A percentile compares a stretch with the other conserved stretches of the same genome.
These are phyloP conservation scores for Trypanosomatidae sp. DNA, from an alignment of 208 protist species.

Conservation along the genomic window DNA sequence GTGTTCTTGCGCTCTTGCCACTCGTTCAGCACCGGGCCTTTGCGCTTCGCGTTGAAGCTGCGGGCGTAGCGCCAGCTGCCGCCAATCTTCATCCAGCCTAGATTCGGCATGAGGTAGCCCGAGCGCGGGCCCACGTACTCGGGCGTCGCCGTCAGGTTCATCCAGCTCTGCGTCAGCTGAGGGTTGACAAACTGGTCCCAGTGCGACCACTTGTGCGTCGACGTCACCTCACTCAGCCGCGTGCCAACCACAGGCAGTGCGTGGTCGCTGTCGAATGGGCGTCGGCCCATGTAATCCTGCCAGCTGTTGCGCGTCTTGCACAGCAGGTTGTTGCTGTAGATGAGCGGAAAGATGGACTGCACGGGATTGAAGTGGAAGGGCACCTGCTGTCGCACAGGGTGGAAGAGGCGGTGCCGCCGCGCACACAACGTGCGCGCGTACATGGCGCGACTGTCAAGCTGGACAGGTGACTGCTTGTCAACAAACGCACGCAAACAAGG, in stretches of 20 bases:
- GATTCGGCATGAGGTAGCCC: constrained; percentile 78
- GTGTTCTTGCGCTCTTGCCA: constrained; percentile 89
- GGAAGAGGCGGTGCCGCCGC: constrained; percentile 76
- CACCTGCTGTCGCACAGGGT: constrained; percentile 41
- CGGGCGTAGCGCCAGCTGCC: constrained; percentile 81
- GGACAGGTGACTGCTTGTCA: too few relatives aligned
- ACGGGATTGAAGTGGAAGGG: constrained; percentile 66
- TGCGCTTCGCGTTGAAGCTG: constrained; percentile 69
- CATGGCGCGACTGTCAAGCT: too few relatives aligned
- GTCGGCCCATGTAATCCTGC: constrained; percentile 64
- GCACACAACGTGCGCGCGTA: too few relatives aligned
- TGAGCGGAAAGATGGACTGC: constrained; percentile 81
- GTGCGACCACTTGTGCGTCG: constrained; percentile 69
- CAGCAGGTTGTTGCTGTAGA: constrained; percentile 78
- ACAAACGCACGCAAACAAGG: too few relatives aligned
- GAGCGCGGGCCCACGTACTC: constrained; percentile 79
- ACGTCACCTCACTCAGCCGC: constrained; percentile 56
- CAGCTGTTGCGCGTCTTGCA: constrained; percentile 71
- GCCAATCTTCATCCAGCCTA: constrained; percentile 89
- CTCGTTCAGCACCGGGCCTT: constrained; percentile 59
- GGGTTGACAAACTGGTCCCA: constrained; percentile 86
- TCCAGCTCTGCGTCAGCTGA: constrained; percentile 51
- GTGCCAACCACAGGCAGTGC: constrained; percentile 63
- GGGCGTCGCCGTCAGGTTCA: constrained; percentile 50
- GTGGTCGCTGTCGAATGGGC: constrained; percentile 78